These are phyloP conservation scores for Starmerella floricola DNA, from an alignment of 805 yeast genomes.

Conservation along the genomic window DNA sequence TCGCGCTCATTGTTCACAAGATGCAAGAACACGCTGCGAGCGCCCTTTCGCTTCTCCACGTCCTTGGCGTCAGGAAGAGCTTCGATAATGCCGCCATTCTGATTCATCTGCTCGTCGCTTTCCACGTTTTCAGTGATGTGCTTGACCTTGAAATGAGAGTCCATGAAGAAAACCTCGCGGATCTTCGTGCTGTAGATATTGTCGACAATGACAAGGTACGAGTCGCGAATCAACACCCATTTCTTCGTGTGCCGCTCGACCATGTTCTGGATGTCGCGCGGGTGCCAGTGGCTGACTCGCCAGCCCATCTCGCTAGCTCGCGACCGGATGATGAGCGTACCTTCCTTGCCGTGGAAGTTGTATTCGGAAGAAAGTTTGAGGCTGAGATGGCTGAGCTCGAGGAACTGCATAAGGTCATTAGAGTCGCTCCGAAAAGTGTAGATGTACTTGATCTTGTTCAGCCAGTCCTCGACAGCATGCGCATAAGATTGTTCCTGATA, in stretches of 20 bases:
- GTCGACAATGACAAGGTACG: constrained; percentile 75
- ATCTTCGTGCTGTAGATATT: constrained; percentile 80
- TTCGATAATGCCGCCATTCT: not conserved
- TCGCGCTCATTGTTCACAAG: constrained; percentile 34
- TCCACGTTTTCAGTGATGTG: constrained; percentile 20
- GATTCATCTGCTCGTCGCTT: constrained; percentile 5
- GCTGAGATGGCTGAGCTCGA: constrained; percentile 82
- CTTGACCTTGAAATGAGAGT: constrained; percentile 49
- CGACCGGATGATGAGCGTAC: constrained; percentile 65
- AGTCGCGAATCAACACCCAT: constrained; percentile 80
- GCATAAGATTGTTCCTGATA: constrained; percentile 10
- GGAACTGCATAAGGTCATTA: constrained; percentile 69
- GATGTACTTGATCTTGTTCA: constrained; percentile 46
- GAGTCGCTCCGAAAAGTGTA: constrained; percentile 69
- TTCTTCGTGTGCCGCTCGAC: constrained; percentile 79
- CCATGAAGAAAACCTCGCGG: constrained; percentile 84
- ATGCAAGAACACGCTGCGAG: constrained; percentile 23
- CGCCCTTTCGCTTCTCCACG: constrained; percentile 5
- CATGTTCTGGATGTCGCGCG: constrained; percentile 73
- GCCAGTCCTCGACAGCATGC: constrained; percentile 47
- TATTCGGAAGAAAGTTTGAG: constrained; percentile 71
- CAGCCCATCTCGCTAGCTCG: constrained; percentile 86
- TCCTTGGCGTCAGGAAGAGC: constrained; percentile 10
- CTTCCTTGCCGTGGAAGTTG: constrained; percentile 80
- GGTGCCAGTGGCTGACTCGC: constrained; percentile 81